Evolutionary conservation across 108 stramenopile genomes (phyloP).

Genomic region (Schizochytrium sp.): DNA sequence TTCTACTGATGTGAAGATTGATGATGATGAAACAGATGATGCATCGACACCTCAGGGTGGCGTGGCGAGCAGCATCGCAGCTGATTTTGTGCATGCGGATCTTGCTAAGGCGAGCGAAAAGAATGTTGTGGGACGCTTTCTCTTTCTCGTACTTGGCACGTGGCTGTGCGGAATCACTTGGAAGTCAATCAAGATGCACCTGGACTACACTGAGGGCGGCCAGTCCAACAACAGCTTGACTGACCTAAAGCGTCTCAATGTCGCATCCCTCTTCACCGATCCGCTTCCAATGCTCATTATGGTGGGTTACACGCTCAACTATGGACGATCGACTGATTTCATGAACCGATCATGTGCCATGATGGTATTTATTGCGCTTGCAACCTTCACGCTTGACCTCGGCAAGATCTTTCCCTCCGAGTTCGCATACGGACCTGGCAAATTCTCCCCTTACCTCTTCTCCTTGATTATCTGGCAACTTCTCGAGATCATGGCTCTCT

Average conservation of each 20-base stretch:
- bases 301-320: not conserved
- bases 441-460: not conserved
- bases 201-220: not conserved
- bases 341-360: not conserved
- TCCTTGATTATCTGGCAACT: not conserved
- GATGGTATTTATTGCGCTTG: not conserved
- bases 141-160: not conserved
- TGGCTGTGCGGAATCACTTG: not conserved
- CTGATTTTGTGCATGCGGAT: not conserved
- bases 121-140: not conserved
- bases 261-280: slow-evolving; percentile 11
- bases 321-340: slow-evolving; percentile 10
- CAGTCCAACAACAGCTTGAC: not conserved
- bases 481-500: not conserved
- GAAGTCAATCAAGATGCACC: not conserved
- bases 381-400: not conserved
- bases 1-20: too few species aligned
- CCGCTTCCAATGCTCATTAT: not conserved
- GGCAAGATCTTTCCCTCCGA: not conserved
- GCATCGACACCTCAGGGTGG: too few species aligned
- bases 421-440: not conserved
- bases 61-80: not conserved
- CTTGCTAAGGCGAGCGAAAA: not conserved
- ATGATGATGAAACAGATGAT: too few species aligned
- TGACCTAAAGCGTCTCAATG: not conserved